Conservation (phyloP, 2,329 filamentous ascomycete genomes). For the Fusarium illudens region DNA sequence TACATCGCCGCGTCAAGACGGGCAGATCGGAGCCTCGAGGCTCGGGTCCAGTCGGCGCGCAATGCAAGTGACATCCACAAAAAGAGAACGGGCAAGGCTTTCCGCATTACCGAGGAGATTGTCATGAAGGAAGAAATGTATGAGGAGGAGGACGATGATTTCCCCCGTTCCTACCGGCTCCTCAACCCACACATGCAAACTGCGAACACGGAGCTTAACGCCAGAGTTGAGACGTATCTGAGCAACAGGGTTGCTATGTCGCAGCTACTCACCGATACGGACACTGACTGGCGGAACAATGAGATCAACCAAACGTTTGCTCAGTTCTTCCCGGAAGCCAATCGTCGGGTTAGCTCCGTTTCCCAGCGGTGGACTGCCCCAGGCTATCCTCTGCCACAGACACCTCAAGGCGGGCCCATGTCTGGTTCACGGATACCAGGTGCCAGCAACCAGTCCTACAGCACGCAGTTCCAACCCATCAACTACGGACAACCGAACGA, state of each 20-base stretch:
- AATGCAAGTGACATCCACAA: constrained; percentile 93
- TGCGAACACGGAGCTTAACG: constrained; percentile 67
- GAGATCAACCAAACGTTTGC: constrained; percentile 59
- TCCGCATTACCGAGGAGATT: constrained; percentile 85
- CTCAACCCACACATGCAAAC: constrained; percentile 70
- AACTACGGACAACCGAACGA: constrained; percentile 33
- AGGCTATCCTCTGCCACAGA: constrained; percentile 20
- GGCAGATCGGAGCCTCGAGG: constrained; percentile 86
- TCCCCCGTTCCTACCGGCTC: constrained; percentile 71
- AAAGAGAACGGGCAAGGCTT: constrained; percentile 80
- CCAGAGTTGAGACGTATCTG: constrained; percentile 62
- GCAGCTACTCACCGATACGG: constrained; percentile 48
- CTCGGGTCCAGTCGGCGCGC: constrained; percentile 84
- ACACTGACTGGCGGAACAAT: constrained; percentile 53
- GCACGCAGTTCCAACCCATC: constrained; percentile 37
- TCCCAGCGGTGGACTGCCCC: constrained; percentile 36
- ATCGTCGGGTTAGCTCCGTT: constrained; percentile 39
- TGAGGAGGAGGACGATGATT: constrained; percentile 88
- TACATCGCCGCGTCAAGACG: constrained; percentile 92
- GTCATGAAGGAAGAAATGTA: constrained; percentile 96
- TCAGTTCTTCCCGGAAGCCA: constrained; percentile 54
- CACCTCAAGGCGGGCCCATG: background rate
- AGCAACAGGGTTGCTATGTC: constrained; percentile 55
- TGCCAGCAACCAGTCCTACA: constrained; percentile 27
- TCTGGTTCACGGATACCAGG: constrained; percentile 15